Evolutionary conservation across 225 moss, liverwort and hornwort genomes (phyloP).

Genomic region (Ulota crispa): DNA sequence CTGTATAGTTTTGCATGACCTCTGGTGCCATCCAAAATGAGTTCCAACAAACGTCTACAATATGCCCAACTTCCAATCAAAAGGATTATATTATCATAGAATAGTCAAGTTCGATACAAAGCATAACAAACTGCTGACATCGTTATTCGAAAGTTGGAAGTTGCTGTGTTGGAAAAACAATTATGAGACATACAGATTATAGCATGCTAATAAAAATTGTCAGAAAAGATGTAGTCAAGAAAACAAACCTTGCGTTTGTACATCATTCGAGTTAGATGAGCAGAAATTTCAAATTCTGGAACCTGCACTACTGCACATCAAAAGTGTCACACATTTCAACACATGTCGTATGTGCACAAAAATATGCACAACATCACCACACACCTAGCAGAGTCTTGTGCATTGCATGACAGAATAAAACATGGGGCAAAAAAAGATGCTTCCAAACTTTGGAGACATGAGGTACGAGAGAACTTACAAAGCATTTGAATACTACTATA

Average conservation of each 20-base stretch:
- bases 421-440: too few relatives aligned
- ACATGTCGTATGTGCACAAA: slow-evolving; percentile 6
- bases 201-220: too few relatives aligned
- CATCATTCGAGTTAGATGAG: slow-evolving; percentile 89
- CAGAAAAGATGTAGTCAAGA: neutral
- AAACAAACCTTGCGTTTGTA: slow-evolving; percentile 83
- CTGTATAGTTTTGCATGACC: slow-evolving; percentile 89
- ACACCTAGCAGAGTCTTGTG: too few relatives aligned
- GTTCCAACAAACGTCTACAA: slow-evolving; percentile 95
- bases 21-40: slow-evolving; percentile 99
- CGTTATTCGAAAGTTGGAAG: too few relatives aligned
- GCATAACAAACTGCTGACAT: too few relatives aligned
- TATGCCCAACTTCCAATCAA: slow-evolving; percentile 31
- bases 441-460: neutral
- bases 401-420: too few relatives aligned
- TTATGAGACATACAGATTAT: neutral
- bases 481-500: too few relatives aligned
- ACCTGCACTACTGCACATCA: slow-evolving; percentile 73
- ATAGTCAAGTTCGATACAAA: neutral
- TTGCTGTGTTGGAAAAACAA: neutral
- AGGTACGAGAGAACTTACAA: too few relatives aligned
- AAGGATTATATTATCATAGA: neutral
- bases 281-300: slow-evolving; percentile 99
- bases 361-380: too few relatives aligned
- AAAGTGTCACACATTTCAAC: slow-evolving; percentile 25